A percentile compares a stretch with the other conserved stretches of the same genome.
Conservation (phyloP, 495 filamentous ascomycete species). For the Aspergillus hancockii region DNA sequence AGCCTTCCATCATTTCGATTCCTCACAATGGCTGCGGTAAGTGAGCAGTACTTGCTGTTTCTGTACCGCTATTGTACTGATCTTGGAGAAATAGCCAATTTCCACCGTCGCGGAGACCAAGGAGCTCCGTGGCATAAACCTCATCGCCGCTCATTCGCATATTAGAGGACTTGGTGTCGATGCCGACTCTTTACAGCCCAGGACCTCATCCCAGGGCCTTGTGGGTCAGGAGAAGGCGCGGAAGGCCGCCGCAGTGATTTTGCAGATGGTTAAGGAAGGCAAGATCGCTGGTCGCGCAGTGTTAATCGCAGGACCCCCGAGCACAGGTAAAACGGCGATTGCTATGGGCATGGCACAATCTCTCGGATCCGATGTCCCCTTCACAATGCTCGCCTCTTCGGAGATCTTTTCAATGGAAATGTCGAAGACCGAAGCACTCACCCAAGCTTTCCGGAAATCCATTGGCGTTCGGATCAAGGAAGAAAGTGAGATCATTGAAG, state of each 20-base stretch:
- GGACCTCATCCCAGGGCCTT: conserved; percentile 86
- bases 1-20: conserved; percentile 4
- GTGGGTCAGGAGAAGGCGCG: conserved; percentile 96
- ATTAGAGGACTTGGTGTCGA: conserved; percentile 95
- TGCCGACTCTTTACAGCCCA: conserved; percentile 84
- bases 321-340: conserved; percentile 97
- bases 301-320: conserved; percentile 93
- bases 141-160: conserved; percentile 97
- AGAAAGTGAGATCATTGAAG: conserved; percentile 98
- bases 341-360: conserved; percentile 99
- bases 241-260: conserved; percentile 90
- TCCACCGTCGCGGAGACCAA: conserved; percentile 91
- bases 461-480: conserved; percentile 97
- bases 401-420: conserved; percentile 99
- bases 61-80: conserved; percentile 12
- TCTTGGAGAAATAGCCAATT: conserved; percentile 61
- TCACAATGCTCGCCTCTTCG: conserved; percentile 90
- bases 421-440: conserved; percentile 97
- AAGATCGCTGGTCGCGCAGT: conserved; percentile 97
- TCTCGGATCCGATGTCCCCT: conserved; percentile 88
- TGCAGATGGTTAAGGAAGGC: conserved; percentile 98
- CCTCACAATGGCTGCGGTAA: conserved; percentile 44
- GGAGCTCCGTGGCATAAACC: conserved; percentile 89
- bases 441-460: conserved; percentile 94
- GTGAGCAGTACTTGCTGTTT: conserved; percentile 12